phyloP scores from a whole-genome alignment of 345 rosid genomes.

The Arabidopsis arenosa region DNA sequence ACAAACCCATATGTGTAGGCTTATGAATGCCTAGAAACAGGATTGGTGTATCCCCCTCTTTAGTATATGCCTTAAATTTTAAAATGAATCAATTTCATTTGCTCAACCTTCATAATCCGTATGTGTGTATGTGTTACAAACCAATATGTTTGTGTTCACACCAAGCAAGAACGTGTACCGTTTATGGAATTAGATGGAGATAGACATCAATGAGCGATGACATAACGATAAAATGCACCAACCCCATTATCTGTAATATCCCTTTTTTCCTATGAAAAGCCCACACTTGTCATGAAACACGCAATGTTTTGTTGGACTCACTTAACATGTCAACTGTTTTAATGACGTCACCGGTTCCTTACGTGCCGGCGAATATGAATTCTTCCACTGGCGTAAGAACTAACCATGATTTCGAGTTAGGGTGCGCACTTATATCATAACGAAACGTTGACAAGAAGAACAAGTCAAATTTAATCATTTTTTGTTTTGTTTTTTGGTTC shows the following conservation, averaged over 20 bases:
- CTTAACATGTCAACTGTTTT: neutral
- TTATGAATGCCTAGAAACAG: constrained; percentile 45
- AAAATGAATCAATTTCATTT: constrained; percentile 19
- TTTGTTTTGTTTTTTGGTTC: neutral
- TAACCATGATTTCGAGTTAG: neutral
- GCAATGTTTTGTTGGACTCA: neutral
- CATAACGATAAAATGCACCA: constrained; percentile 28
- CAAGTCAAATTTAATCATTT: too few relatives aligned
- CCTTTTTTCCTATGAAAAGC: neutral
- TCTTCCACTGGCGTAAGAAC: neutral
- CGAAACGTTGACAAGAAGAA: neutral
- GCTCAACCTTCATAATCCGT: neutral
- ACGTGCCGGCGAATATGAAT: constrained; percentile 27
- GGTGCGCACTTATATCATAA: neutral
- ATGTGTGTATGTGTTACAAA: constrained; percentile 2
- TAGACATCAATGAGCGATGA: constrained; percentile 13
- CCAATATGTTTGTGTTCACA: constrained; percentile 25
- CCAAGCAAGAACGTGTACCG: constrained; percentile 8
- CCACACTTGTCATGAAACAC: constrained; percentile 32
- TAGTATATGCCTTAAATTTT: neutral
- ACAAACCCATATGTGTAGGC: constrained; percentile 42
- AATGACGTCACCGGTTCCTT: constrained; percentile 29
- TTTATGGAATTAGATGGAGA: neutral
- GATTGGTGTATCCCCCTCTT: constrained; percentile 22
- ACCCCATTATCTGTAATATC: constrained; percentile 34